These are phyloP conservation scores for Vanilla planifolia DNA, from an alignment of 106 monocot species.

Conservation along the genomic window DNA sequence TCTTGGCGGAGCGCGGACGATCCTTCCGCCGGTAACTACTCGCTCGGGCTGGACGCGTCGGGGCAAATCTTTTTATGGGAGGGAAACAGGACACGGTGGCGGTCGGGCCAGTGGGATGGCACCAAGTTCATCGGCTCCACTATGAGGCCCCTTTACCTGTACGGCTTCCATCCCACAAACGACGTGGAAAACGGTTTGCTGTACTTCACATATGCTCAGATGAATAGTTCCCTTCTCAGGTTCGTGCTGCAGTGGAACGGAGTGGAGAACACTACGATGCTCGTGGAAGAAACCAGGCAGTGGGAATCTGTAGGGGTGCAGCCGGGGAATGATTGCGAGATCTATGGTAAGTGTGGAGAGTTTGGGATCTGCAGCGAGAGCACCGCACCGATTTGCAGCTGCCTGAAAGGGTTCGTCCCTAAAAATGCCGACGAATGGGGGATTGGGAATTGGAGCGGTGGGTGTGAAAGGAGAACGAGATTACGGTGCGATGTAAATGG, in stretches of 20 bases:
- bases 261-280: not conserved
- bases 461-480: slow-evolving; percentile 8
- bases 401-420: slow-evolving; percentile 45
- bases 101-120: slow-evolving; percentile 18
- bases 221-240: slow-evolving; percentile 3
- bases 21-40: slow-evolving; percentile 21
- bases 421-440: not conserved
- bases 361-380: slow-evolving; percentile 33
- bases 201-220: not conserved
- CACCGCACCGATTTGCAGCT: slow-evolving; percentile 30
- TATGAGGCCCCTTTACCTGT: not conserved
- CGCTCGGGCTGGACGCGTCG: not conserved
- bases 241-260: slow-evolving; percentile 13
- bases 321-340: slow-evolving; percentile 30
- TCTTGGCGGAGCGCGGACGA: slow-evolving; percentile 16
- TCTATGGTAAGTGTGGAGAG: slow-evolving; percentile 25
- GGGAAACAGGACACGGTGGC: not conserved
- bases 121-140: slow-evolving; percentile 4
- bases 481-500: slow-evolving; percentile 4
- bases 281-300: not conserved
- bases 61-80: slow-evolving; percentile 28
- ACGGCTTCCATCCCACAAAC: slow-evolving; percentile 14
- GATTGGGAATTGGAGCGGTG: not conserved
- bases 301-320: slow-evolving; percentile 25
- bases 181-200: slow-evolving; percentile 16